Base-by-base conservation (phyloP, 2,329 filamentous ascomycete genomes). In the Colletotrichum australisinense region DNA sequence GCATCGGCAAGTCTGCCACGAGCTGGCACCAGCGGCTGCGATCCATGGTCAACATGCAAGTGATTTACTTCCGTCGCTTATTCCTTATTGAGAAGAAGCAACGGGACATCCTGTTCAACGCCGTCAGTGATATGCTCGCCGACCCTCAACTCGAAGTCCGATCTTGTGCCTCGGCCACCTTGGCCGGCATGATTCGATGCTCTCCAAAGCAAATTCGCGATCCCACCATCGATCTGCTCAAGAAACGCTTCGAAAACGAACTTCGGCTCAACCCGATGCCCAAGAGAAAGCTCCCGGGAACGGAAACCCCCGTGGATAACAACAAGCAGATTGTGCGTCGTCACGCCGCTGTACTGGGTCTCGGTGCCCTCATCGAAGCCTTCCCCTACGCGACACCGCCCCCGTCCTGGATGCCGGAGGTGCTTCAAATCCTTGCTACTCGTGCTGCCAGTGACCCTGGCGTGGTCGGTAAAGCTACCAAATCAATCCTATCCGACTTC, bases 151-250 rank as follows among this genome's bases (percentile, higher is more conserved):
- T 98, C 55, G 97, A 99, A 84, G 97, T 99, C 38, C 94, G 97
- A 53, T 93, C 95, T 52, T 95, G 95, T 57, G 97, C 97, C n/a
- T 93, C 94, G 5, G 93, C 94, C 0, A 99, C 97, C 1, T 87
- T 99, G 3, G 96, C 95, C 1, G 97, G 97, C 77, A 99, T 99
- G 97, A 97, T 99, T 76, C 93, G 97, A 69, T 99, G 97, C 86
- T 98, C 96, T 4, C 95, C 97, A 0, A 88, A 92, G 32, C 89
- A 85, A 1, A 92, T 98, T 73, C 95, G 97, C 32, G 91, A 93
- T 69, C 91, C 91, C 35, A 93, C 95, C 78, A 93, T 99, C 73
- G 83, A 89, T 58, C 87, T 92, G 28, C 89, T 98, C 53, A 95
- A 95, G 81, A 86, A 88, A 67, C 91, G 94, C 57, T 99, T 98